These are phyloP conservation scores for Aspergillus bridgeri DNA, from an alignment of 495 filamentous ascomycete genomes.

Conservation along the genomic window DNA sequence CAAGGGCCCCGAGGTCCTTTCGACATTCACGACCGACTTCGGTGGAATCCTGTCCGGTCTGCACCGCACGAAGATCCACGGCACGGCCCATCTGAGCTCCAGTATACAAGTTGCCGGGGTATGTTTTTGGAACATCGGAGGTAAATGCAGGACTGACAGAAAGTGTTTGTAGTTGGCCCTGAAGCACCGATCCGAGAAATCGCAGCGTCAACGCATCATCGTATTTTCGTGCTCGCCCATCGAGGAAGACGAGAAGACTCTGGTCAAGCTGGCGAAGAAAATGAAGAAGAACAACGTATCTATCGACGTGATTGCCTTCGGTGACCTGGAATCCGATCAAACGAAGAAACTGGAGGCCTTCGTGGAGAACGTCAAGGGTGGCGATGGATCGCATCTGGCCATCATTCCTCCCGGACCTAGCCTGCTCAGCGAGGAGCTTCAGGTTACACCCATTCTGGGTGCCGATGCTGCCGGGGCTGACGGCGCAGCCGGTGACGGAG, in stretches of 20 bases:
- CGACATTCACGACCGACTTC: slow-evolving; percentile 91
- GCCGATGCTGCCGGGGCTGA: slow-evolving; percentile 61
- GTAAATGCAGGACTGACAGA: too few relatives aligned
- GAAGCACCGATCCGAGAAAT: slow-evolving; percentile 97
- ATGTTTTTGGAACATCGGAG: slow-evolving; percentile 34
- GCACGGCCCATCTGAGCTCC: slow-evolving; percentile 79
- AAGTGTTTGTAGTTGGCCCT: slow-evolving; percentile 78
- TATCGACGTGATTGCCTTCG: slow-evolving; percentile 92
- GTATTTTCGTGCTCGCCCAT: slow-evolving; percentile 93
- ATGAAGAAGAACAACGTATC: slow-evolving; percentile 96
- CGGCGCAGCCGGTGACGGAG: slow-evolving; percentile 53
- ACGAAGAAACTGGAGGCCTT: slow-evolving; percentile 91
- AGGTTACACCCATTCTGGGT: slow-evolving; percentile 84
- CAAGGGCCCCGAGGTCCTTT: slow-evolving; percentile 91
- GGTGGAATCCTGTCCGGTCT: slow-evolving; percentile 92
- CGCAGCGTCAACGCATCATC: slow-evolving; percentile 89
- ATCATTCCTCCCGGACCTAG: slow-evolving; percentile 88
- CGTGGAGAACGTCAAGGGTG: slow-evolving; percentile 84
- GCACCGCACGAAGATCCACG: slow-evolving; percentile 90
- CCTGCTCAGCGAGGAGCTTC: slow-evolving; percentile 86
- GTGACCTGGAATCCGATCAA: slow-evolving; percentile 85
- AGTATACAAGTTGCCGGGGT: slow-evolving; percentile 93
- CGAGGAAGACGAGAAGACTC: slow-evolving; percentile 78
- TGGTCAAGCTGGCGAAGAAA: slow-evolving; percentile 88
- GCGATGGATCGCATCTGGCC: slow-evolving; percentile 85